Evolutionary conservation across 2,329 filamentous ascomycete genomes (phyloP).

Genomic region (Lachnellula cervina): DNA sequence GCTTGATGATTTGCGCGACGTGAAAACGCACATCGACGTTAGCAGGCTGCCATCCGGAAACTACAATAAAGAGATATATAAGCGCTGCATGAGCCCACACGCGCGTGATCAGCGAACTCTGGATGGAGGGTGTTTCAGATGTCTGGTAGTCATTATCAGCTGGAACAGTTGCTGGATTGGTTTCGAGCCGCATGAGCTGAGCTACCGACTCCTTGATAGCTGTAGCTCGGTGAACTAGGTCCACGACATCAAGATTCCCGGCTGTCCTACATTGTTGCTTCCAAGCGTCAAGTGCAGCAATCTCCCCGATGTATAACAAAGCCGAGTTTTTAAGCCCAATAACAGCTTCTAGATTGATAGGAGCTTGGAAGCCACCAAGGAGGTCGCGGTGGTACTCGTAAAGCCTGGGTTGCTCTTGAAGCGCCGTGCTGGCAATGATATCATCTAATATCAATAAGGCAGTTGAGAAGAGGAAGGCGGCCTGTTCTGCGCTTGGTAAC

Average conservation of each 20-base stretch:
- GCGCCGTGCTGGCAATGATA: slow-evolving; percentile 44
- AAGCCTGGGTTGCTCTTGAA: slow-evolving; percentile 38
- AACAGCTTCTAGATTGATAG: slow-evolving; percentile 43
- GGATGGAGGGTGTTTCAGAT: no score
- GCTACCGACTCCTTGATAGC: slow-evolving; percentile 27
- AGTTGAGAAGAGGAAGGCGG: slow-evolving; percentile 46
- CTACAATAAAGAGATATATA: slow-evolving; percentile 18
- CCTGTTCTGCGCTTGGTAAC: slow-evolving; percentile 39
- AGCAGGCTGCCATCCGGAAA: slow-evolving; percentile 22
- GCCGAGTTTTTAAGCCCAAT: slow-evolving; percentile 53
- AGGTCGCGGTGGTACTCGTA: slow-evolving; percentile 37
- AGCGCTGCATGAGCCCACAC: slow-evolving; percentile 20
- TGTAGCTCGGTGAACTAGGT: slow-evolving; percentile 41
- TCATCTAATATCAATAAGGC: slow-evolving; percentile 45
- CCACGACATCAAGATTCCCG: slow-evolving; percentile 38
- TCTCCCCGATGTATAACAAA: slow-evolving; percentile 41
- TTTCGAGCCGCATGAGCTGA: no score
- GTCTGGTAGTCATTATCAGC: no score
- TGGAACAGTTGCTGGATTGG: no score
- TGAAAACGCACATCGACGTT: slow-evolving; percentile 14
- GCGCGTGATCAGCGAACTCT: background rate
- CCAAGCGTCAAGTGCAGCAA: slow-evolving; percentile 50
- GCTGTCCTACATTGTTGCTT: slow-evolving; percentile 44
- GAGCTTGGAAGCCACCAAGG: slow-evolving; percentile 24
- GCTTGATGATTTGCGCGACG: slow-evolving; percentile 13